Evolutionary conservation across 129 eudicot species (phyloP), one percentile per base, ranked within the genome.

Genomic region (Pulicaria dysenterica): DNA sequence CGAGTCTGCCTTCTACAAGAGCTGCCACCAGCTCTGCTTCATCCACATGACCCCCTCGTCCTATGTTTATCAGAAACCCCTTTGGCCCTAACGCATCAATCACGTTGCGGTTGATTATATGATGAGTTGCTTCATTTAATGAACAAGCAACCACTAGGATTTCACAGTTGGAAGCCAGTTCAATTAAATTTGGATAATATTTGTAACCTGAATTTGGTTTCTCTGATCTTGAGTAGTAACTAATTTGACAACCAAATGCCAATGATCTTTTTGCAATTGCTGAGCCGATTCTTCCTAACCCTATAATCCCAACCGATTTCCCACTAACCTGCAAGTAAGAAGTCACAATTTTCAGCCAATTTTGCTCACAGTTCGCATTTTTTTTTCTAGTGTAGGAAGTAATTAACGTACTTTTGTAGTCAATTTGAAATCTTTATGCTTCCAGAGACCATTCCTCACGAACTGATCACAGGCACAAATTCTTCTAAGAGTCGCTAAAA

Each of bases 211-310:
- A 62, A 69, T 85, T 58, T 16, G 82, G 81, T 67, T 94, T 88
- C 83, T 83, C 58, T 9, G 97, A 82, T 82, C 94, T 85, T 13
- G 99, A 88, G 82, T 82, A 43, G 84, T 94, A 90, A 71, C 82
- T 79, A 46, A 94, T 80, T 3, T 84, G 75, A 63, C 90, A 88
- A 40, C 80, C 84, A 67, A 95, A 90, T 58, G 86, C 91, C 74
- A 87, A 76, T 9, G 87, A 82, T 80, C 96, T 68, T 65, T 84
- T 81, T 1, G 95, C 96, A 54, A 94, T 67, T 15, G 96, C 95
- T 24, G 80, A 72, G 5, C 98, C 98, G 41, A 94, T 94, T 79
- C 96, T 82, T 69, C 98, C 96, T 65, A 94, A 57, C 12, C 98
- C 98, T 31, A 94, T 62, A 8, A 94, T 88, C 37, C 96, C 98